Evolutionary conservation across 768 basidiomycete species (phyloP), one percentile per base, ranked within the genome.

Genomic region (Xerocomellus amylosporus): DNA sequence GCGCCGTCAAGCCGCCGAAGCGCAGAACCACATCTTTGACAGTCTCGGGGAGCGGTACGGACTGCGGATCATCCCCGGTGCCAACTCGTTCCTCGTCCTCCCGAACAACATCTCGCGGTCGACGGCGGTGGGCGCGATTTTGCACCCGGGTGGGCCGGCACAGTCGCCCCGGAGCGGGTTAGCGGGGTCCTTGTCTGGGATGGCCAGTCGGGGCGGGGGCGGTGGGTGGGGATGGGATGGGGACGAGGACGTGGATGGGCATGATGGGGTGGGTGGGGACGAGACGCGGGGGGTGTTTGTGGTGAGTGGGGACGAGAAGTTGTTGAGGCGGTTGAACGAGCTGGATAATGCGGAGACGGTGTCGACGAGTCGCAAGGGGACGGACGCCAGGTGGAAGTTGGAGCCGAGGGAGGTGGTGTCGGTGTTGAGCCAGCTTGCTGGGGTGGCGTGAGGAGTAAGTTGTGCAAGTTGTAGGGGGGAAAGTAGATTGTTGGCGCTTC

Each of bases 21-120:
- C 92, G 20, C 92, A 93, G 71, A 94, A 94, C 71, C 92, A 93
- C 63, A 90, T 93, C 58, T 93, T 90, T 64, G 91, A 92, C 68
- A 88, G 86, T 60, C 83, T 91, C 33, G 90, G 90, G 39, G 90
- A 92, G 66, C 84, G 87, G 0, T 92, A 88, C 64, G 87, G 88
- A 1, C 73, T 93, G 9, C 85, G 90, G 22, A 92, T 92, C 64
- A 88, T 93, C 47, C 90, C 90, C 0, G 89, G 88, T 2, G 74
- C 80, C 51, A 90, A 85, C 69, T 82, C 81, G 46, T 93, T 93
- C 81, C 83, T 93, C 49, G 84, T 93, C 30, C 75, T 93, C 5
- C 90, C 90, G 3, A 89, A 86, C 73, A 87, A 89, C 59, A 83
- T 90, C 58, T 91, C 88, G 10, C 84, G 90, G 20, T 87, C 86